phyloP scores from a whole-genome alignment of 805 yeast genomes.

The Kodamaea hsintzibuensis region DNA sequence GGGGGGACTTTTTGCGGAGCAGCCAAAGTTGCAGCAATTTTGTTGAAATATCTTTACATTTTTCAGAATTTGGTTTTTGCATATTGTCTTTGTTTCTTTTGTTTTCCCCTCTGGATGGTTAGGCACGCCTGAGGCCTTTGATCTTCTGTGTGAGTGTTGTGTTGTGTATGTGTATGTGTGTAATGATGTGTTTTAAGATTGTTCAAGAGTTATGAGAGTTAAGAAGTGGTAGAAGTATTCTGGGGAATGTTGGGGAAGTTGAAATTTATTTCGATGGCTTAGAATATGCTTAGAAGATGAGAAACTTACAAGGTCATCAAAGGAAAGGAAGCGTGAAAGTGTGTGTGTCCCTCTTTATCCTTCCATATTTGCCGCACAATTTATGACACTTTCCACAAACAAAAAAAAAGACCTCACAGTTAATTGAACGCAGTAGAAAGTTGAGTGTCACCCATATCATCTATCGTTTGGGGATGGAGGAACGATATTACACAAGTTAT shows the following conservation, averaged over 20 bases:
- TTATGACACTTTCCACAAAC: background rate
- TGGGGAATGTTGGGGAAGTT: too few relatives aligned
- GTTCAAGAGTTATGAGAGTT: too few relatives aligned
- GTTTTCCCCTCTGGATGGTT: slow-evolving; percentile 1
- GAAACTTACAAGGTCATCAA: background rate
- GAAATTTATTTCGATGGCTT: too few relatives aligned
- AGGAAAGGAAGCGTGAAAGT: too few relatives aligned
- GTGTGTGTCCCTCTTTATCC: background rate
- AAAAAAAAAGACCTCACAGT: background rate
- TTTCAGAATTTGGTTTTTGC: slow-evolving; percentile 1
- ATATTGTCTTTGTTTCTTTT: background rate
- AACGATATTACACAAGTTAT: background rate
- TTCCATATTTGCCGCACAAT: background rate
- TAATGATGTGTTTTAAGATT: too few relatives aligned
- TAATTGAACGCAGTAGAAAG: background rate
- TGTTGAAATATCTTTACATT: background rate
- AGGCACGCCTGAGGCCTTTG: background rate
- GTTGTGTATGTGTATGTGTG: too few relatives aligned
- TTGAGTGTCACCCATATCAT: background rate
- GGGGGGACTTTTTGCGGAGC: slow-evolving; percentile 2
- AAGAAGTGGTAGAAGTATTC: too few relatives aligned
- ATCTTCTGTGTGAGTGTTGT: background rate
- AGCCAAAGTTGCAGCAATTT: background rate
- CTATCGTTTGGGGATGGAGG: too few relatives aligned
- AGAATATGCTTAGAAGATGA: too few relatives aligned